phyloP scores from a whole-genome alignment of 495 filamentous ascomycete species.

The Penicillium daleae region DNA sequence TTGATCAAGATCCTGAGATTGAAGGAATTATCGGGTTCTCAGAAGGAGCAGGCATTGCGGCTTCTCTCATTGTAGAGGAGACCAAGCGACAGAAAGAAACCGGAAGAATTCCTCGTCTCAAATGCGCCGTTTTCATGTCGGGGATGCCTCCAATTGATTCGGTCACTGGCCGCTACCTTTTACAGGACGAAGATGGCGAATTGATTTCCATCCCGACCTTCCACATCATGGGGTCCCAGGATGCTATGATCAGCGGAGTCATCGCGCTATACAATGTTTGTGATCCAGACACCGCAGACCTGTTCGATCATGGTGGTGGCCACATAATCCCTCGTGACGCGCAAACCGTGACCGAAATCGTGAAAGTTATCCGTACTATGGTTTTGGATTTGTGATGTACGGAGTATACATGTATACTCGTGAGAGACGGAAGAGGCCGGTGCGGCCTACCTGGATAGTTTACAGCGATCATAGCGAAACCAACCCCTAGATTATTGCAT shows the following conservation, averaged over 20 bases:
- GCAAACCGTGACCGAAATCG: slow-evolving; percentile 37
- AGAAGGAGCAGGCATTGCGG: slow-evolving; percentile 62
- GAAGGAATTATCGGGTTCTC: slow-evolving; percentile 60
- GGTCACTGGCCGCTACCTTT: slow-evolving; percentile 28
- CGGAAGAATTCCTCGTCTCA: slow-evolving; percentile 50
- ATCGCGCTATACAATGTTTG: slow-evolving; percentile 62
- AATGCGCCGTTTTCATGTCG: slow-evolving; percentile 58
- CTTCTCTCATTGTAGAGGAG: slow-evolving; percentile 57
- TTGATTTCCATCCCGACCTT: slow-evolving; percentile 56
- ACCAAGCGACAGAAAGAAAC: slow-evolving; percentile 34
- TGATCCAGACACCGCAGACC: slow-evolving; percentile 42
- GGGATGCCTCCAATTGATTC: slow-evolving; percentile 58
- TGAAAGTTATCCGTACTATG: slow-evolving; percentile 9
- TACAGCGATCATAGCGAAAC: slow-evolving; percentile 3
- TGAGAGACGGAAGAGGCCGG: slow-evolving; percentile 27
- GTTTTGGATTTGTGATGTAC: background rate
- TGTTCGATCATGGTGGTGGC: slow-evolving; percentile 61
- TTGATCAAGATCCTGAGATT: slow-evolving; percentile 40
- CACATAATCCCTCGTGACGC: slow-evolving; percentile 57
- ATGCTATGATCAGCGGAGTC: slow-evolving; percentile 55
- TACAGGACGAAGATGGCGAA: slow-evolving; percentile 28
- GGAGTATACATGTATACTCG: too few relatives aligned
- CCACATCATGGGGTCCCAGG: slow-evolving; percentile 60
- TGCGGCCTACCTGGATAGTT: background rate
- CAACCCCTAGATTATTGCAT: slow-evolving; percentile 5